Evolutionary conservation across 2,329 filamentous ascomycete species (phyloP), one percentile per base, ranked within the genome.

Genomic region (Cylindrodendrum hubeiense): DNA sequence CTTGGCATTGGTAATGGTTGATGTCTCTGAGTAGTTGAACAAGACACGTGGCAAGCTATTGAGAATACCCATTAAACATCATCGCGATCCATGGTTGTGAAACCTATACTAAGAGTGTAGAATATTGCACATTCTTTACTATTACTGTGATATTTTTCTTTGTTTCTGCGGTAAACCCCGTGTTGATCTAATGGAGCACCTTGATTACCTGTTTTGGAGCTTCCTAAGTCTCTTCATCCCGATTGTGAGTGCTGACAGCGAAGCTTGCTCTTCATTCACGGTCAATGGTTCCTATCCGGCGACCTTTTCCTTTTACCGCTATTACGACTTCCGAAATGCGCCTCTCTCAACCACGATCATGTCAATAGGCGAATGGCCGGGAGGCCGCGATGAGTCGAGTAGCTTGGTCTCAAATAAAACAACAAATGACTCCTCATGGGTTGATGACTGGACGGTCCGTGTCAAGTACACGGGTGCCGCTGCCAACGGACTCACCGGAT

Each of bases 221-320:
- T 15, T 46, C 39, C 3, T 56, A 28, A 44, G n/a, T 13, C 15
- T 62, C 4, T 7, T 43, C 21, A 39, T 54, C 37, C 19, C 51
- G n/a, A 24, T 10, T 5, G 53, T 28, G 24, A 33, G 34, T 7
- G 54, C 60, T 1, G 53, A 34, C 26, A 10, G 12, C 28, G 49
- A 53, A 19, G 12, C 37, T 22, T 65, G 62, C 58, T 50, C 57
- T 13, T 21, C 46, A 9, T 65, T 60, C 19, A 39, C 37, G 4
- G 52, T 65, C 37, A 60, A 65, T 22, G 62, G 62, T n/a, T 39
- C 62, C 30, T 56, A 47, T 17, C 26, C 43, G 3, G 52, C 46
- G 12, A 30, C 52, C 4, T 65, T 65, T 28, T 61, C 52, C 34
- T 65, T 65, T 33, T 65, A 65, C 50, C 39, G 62, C 5, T 56